Conservation (phyloP, 768 basidiomycete genomes). For the Auriscalpium microsporum region DNA sequence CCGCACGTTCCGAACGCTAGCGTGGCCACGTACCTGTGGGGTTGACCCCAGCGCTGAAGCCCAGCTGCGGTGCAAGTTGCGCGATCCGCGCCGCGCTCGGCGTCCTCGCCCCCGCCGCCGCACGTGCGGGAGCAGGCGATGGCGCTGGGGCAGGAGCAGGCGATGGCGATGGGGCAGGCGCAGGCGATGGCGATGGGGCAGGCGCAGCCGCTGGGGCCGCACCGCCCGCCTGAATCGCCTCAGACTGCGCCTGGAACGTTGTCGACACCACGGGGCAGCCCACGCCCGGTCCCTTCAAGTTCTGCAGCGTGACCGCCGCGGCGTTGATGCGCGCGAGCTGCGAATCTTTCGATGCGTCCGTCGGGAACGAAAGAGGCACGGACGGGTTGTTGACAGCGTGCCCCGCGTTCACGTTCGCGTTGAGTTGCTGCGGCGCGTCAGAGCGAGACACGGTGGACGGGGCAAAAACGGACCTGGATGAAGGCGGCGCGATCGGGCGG, state of each 20-base stretch:
- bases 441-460: background rate
- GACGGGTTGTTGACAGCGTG: constrained; percentile 22
- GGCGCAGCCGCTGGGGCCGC: background rate
- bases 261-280: constrained; percentile 18
- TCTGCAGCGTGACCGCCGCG: constrained; percentile 19
- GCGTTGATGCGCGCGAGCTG: constrained; percentile 16
- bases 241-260: constrained; percentile 7
- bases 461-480: constrained; percentile 19
- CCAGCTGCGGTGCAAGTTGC: constrained; percentile 17
- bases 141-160: background rate
- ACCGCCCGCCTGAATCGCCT: background rate
- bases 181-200: background rate
- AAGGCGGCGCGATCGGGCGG: constrained; percentile 26
- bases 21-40: constrained; percentile 10
- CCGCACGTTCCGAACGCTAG: background rate
- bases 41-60: constrained; percentile 18
- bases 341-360: constrained; percentile 12
- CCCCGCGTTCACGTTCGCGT: constrained; percentile 24
- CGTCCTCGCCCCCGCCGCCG: background rate
- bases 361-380: constrained; percentile 18
- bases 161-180: background rate
- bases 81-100: background rate
- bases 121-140: background rate
- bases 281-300: constrained; percentile 18
- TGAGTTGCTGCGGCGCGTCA: constrained; percentile 9